These are phyloP conservation scores for Cladosporium cucumerinum DNA, from an alignment of 2,329 filamentous ascomycete genomes.

Conservation along the genomic window DNA sequence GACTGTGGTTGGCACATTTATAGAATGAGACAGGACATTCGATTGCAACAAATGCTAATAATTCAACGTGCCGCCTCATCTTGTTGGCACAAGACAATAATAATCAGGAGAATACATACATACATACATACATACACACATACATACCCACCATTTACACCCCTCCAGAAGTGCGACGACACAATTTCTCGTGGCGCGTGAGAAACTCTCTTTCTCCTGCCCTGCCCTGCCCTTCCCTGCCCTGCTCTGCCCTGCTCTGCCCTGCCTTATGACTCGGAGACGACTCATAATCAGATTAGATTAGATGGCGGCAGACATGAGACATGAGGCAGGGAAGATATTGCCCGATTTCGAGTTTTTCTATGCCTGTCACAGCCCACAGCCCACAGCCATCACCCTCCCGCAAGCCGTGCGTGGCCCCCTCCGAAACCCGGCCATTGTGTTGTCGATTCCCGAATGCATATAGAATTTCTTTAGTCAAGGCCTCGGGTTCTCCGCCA, in stretches of 20 bases:
- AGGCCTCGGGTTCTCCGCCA: background rate
- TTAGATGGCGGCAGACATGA: background rate
- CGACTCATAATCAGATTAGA: background rate
- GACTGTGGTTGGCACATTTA: background rate
- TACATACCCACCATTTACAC: no score
- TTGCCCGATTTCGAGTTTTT: constrained; percentile 3
- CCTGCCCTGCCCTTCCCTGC: no score
- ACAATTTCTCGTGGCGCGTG: background rate
- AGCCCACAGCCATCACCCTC: background rate
- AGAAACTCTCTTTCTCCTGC: background rate
- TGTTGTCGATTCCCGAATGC: background rate
- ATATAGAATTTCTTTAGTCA: constrained; percentile 7
- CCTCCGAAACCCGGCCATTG: constrained; percentile 1
- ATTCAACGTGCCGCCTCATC: background rate
- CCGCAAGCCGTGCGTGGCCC: constrained; percentile 1
- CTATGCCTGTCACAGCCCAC: background rate
- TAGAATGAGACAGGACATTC: background rate
- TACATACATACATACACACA: background rate
- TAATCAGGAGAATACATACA: background rate
- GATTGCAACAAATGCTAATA: no score
- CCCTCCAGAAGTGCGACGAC: background rate
- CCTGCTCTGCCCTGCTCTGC: no score
- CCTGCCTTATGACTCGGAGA: background rate
- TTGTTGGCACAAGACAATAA: background rate
- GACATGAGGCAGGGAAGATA: no score